Evolutionary conservation across 768 basidiomycete genomes (phyloP).

Genomic region (Calocera viscosa): DNA sequence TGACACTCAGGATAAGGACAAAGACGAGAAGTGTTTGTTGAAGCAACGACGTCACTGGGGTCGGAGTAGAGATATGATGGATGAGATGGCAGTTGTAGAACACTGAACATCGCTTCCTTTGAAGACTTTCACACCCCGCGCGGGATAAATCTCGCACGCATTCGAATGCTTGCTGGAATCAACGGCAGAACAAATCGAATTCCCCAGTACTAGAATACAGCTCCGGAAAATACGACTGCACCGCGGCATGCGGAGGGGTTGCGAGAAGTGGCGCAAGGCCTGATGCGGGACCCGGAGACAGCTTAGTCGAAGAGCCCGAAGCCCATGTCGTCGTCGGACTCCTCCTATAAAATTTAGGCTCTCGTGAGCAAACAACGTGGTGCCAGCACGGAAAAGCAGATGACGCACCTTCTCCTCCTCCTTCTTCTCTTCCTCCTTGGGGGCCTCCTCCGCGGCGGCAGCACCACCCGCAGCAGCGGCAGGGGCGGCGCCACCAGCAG

Average conservation of each 20-base stretch:
- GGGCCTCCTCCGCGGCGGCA: conserved; percentile 59
- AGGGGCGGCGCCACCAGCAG: conserved; percentile 38
- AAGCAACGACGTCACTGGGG: neutral
- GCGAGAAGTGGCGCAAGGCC: neutral
- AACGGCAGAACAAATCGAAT: conserved; percentile 6
- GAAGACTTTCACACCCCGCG: neutral
- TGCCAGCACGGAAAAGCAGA: neutral
- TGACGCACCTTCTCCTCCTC: conserved; percentile 67
- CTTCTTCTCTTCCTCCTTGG: conserved; percentile 63
- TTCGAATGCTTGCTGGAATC: neutral
- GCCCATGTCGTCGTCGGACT: conserved; percentile 96
- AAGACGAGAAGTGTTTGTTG: neutral
- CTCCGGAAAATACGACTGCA: neutral
- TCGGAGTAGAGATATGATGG: neutral
- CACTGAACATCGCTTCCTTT: neutral
- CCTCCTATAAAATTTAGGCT: conserved; percentile 42
- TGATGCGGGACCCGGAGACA: conserved; percentile 10
- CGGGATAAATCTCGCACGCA: neutral
- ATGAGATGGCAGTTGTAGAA: neutral
- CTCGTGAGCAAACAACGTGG: neutral
- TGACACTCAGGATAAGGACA: neutral
- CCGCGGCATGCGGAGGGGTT: neutral
- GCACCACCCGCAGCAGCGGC: conserved; percentile 41
- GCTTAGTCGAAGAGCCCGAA: conserved; percentile 93
- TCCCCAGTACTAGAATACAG: neutral